These are phyloP conservation scores for Heterobasidion parviporum DNA, from an alignment of 1,284 basidiomycete genomes.

Conservation along the genomic window DNA sequence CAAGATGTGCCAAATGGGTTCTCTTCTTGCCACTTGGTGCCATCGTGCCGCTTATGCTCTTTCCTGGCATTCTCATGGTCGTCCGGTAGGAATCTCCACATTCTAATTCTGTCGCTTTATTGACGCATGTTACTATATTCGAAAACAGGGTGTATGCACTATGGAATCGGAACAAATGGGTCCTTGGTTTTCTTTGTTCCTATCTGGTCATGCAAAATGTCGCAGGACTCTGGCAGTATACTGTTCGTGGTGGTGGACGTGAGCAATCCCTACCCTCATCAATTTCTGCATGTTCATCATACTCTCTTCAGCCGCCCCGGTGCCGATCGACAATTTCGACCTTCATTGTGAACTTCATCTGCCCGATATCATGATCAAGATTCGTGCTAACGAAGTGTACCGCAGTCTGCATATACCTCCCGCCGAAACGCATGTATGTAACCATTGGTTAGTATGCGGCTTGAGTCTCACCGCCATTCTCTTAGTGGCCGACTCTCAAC, in stretches of 20 bases:
- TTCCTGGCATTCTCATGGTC: slow-evolving; percentile 13
- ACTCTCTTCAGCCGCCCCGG: slow-evolving; percentile 7
- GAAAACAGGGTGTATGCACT: slow-evolving; percentile 10
- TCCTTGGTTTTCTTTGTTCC: slow-evolving; percentile 5
- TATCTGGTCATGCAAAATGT: slow-evolving; percentile 5
- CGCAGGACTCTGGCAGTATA: slow-evolving; percentile 12
- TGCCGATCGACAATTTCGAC: slow-evolving; percentile 11
- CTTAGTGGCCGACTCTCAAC: slow-evolving; percentile 5
- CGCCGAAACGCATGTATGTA: slow-evolving; percentile 10
- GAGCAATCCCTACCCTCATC: background rate
- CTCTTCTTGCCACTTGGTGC: slow-evolving; percentile 11
- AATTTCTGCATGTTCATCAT: slow-evolving; percentile 1
- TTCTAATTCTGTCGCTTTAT: background rate
- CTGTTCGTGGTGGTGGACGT: slow-evolving; percentile 7
- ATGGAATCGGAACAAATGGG: slow-evolving; percentile 10
- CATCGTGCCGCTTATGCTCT: slow-evolving; percentile 9
- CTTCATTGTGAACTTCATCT: slow-evolving; percentile 8
- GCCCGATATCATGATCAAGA: background rate
- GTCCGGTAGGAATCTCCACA: slow-evolving; percentile 5
- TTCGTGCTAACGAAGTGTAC: background rate
- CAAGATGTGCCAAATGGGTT: slow-evolving; percentile 10
- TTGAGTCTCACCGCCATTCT: background rate
- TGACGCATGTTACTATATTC: no score
- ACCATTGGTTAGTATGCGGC: background rate
- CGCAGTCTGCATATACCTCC: slow-evolving; percentile 12